Evolutionary conservation across 1,284 basidiomycete genomes (phyloP).

Genomic region (Malassezia equina): DNA sequence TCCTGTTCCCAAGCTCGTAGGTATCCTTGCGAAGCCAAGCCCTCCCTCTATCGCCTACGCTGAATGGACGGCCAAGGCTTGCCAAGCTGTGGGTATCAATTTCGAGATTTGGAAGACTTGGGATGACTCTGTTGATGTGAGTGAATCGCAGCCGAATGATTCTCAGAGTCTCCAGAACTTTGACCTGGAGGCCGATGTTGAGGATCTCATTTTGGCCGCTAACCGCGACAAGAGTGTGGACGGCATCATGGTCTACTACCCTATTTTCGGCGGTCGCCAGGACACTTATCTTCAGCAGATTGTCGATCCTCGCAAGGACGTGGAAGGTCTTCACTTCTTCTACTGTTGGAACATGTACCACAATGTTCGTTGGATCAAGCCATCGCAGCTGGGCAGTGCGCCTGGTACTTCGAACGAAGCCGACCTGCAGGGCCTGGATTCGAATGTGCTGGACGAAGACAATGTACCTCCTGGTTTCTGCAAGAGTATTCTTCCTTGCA

Average conservation of each 20-base stretch:
- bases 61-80: slow-evolving; percentile 84
- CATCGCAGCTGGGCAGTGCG: slow-evolving; percentile 39
- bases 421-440: slow-evolving; percentile 22
- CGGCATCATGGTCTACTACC: slow-evolving; percentile 77
- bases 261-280: slow-evolving; percentile 53
- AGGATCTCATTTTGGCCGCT: slow-evolving; percentile 50
- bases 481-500: slow-evolving; percentile 92
- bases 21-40: slow-evolving; percentile 77
- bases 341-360: slow-evolving; percentile 49
- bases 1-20: slow-evolving; percentile 65
- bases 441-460: slow-evolving; percentile 21
- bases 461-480: slow-evolving; percentile 62
- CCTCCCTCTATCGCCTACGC: slow-evolving; percentile 82
- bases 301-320: slow-evolving; percentile 89
- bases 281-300: slow-evolving; percentile 94
- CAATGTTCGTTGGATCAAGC: slow-evolving; percentile 46
- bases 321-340: slow-evolving; percentile 81
- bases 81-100: slow-evolving; percentile 73
- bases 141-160: slow-evolving; percentile 50
- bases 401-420: slow-evolving; percentile 40
- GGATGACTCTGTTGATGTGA: slow-evolving; percentile 33
- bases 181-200: slow-evolving; percentile 61
- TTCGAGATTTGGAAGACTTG: slow-evolving; percentile 56
- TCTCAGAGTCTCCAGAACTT: slow-evolving; percentile 61
- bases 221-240: slow-evolving; percentile 76